Evolutionary conservation across 306 rosid genomes (phyloP).

Genomic region (Canavalia ensiformis): DNA sequence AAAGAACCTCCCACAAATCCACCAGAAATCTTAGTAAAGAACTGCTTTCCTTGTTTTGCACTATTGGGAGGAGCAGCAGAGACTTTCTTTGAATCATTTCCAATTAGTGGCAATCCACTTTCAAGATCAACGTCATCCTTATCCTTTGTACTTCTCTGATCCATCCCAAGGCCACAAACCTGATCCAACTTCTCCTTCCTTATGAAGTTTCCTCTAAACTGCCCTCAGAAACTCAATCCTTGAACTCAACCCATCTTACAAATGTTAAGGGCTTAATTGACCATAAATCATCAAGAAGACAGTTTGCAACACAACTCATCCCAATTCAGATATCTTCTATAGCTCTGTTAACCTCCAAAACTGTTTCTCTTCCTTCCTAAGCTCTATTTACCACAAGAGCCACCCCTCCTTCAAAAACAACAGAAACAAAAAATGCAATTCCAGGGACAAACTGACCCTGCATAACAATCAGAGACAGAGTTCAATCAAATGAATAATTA

Average conservation of each 20-base stretch:
- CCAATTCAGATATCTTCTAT: background rate
- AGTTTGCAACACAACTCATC: slow-evolving; percentile 43
- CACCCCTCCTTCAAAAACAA: slow-evolving; percentile 32
- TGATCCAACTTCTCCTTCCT: slow-evolving; percentile 21
- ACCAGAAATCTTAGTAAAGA: slow-evolving; percentile 56
- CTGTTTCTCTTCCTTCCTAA: slow-evolving; percentile 26
- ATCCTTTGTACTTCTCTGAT: slow-evolving; percentile 50
- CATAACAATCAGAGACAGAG: slow-evolving; percentile 41
- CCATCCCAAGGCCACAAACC: slow-evolving; percentile 60
- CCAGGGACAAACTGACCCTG: slow-evolving; percentile 54
- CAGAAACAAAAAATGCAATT: background rate
- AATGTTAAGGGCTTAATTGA: slow-evolving; percentile 28
- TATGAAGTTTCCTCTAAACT: slow-evolving; percentile 40
- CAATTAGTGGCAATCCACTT: slow-evolving; percentile 61
- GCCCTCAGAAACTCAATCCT: slow-evolving; percentile 28
- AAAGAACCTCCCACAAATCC: slow-evolving; percentile 56
- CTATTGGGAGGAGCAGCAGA: slow-evolving; percentile 38
- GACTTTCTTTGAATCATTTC: slow-evolving; percentile 60
- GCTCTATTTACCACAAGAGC: slow-evolving; percentile 26
- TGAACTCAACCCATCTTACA: slow-evolving; percentile 53
- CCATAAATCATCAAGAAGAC: slow-evolving; percentile 48
- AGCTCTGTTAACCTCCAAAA: slow-evolving; percentile 11
- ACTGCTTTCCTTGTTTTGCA: slow-evolving; percentile 53
- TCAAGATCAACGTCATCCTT: slow-evolving; percentile 73
- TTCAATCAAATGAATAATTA: slow-evolving; percentile 37